Percentiles rank a stretch among this genome's conserved stretches.
Conservation (phyloP, 306 rosid genomes). For the Boehmeria nivea region DNA sequence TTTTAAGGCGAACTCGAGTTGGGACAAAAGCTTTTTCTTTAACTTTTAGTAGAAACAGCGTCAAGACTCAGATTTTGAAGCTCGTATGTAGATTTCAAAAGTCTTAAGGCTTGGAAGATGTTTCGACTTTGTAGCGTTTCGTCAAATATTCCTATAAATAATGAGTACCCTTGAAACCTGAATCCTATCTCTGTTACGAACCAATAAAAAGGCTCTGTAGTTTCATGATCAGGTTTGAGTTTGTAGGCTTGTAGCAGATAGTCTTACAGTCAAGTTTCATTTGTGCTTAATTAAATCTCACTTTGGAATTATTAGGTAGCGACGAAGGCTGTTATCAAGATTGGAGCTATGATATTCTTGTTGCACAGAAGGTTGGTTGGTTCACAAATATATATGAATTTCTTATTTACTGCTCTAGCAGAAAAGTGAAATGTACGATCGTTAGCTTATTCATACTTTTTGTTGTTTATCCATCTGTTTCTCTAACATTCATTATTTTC, state of each 20-base stretch:
- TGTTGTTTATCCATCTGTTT: neutral
- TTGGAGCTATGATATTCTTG: slow-evolving; percentile 72
- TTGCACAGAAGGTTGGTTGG: slow-evolving; percentile 58
- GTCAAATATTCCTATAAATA: too few relatives aligned
- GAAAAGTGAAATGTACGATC: neutral
- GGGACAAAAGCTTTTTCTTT: too few relatives aligned
- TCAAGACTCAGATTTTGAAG: too few relatives aligned
- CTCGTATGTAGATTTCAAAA: too few relatives aligned
- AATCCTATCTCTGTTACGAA: neutral
- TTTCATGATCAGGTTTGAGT: neutral
- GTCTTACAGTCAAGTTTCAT: slow-evolving; percentile 1
- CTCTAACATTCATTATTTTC: slow-evolving; percentile 17
- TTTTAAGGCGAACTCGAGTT: too few relatives aligned
- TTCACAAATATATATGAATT: neutral
- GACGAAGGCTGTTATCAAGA: slow-evolving; percentile 72
- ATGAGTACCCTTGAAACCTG: neutral
- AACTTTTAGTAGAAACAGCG: too few relatives aligned
- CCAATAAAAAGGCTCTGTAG: neutral
- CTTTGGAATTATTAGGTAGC: slow-evolving; percentile 37
- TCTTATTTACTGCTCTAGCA: neutral
- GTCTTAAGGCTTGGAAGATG: too few relatives aligned
- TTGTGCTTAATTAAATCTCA: slow-evolving; percentile 9
- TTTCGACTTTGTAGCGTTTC: too few relatives aligned
- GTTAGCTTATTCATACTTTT: neutral
- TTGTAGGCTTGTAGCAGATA: neutral